Evolutionary conservation across 768 basidiomycete species (phyloP), one percentile per base, ranked within the genome.

Genomic region (Dendrothele bispora): DNA sequence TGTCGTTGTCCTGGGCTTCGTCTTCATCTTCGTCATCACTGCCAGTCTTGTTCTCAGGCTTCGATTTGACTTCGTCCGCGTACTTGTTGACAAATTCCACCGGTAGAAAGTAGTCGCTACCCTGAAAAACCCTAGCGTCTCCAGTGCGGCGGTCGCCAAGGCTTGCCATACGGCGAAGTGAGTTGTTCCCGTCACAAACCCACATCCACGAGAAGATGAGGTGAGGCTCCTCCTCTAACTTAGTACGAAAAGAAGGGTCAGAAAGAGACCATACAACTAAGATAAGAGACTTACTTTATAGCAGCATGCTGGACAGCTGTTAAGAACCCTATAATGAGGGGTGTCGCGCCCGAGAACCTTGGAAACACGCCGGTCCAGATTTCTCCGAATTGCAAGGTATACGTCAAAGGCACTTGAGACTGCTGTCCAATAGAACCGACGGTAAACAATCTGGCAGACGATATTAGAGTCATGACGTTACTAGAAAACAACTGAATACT

Each of bases 181-280:
- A 72, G 28, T 64, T 53, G 41, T 71, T 72, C 2, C 65, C 63
- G 48, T 73, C 66, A 38, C 67, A 54, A n/a, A 55, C 57, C 11
- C 55, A 25, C 25, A 74, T 49, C 5, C 60, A 15, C 1, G 48
- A 15, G 24, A 57, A 64, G 3, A 27, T 10, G 1, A 73, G 57
- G 1, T 49, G 20, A 3, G 20, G 43, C 45, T 15, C 46, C 14
- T 25, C 30, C 5, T 38, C 32, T 48, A 22, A 29, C 51, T 29
- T 18, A 22, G 3, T 32, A 17, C 25, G 17, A 45, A 8, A n/a
- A 10, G 27, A 14, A 43, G 21, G n/a, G 12, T 21, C n/a, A n/a
- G n/a, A n/a, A n/a, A n/a, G n/a, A n/a, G n/a, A 14, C 35, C 17
- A 27, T 6, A 20, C 22, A n/a, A 34, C 5, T 37, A 17, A 2